Evolutionary conservation across 768 basidiomycete species (phyloP).

Genomic region (Hygrocybe coccinea): DNA sequence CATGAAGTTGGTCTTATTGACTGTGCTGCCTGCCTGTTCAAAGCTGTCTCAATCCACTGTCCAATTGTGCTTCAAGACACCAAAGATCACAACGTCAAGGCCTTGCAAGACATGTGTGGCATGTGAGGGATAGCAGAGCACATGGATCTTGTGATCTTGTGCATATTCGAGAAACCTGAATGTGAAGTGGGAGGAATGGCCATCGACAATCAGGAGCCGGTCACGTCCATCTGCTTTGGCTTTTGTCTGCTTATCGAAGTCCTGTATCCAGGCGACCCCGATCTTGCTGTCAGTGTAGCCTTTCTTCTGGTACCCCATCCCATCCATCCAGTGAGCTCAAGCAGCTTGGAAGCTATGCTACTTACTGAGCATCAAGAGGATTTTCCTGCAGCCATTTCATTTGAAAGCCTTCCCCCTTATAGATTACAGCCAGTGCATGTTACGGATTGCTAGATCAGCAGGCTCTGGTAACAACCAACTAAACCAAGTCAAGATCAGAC

Average conservation of each 20-base stretch:
- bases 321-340: conserved; percentile 14
- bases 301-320: no score
- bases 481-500: no score
- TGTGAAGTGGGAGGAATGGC: conserved; percentile 34
- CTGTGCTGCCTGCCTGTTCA: conserved; percentile 10
- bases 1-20: conserved; percentile 28
- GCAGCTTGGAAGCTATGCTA: conserved; percentile 10
- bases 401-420: conserved; percentile 34
- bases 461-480: no score
- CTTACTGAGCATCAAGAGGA: conserved; percentile 36
- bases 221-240: conserved; percentile 17
- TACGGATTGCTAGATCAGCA: conserved; percentile 31
- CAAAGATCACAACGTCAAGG: no score
- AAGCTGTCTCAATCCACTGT: conserved; percentile 10
- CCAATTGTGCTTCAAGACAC: conserved; percentile 15
- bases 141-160: conserved; percentile 22
- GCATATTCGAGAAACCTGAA: conserved; percentile 25
- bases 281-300: conserved; percentile 29
- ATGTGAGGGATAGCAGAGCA: conserved; percentile 30
- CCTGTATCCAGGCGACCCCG: conserved; percentile 21
- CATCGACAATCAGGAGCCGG: conserved; percentile 33
- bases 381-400: conserved; percentile 38
- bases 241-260: conserved; percentile 23
- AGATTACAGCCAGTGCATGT: conserved; percentile 35
- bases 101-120: conserved; percentile 20